Base-by-base conservation (phyloP, 73 alveolate genomes). In the Paramecium primaurelia region DNA sequence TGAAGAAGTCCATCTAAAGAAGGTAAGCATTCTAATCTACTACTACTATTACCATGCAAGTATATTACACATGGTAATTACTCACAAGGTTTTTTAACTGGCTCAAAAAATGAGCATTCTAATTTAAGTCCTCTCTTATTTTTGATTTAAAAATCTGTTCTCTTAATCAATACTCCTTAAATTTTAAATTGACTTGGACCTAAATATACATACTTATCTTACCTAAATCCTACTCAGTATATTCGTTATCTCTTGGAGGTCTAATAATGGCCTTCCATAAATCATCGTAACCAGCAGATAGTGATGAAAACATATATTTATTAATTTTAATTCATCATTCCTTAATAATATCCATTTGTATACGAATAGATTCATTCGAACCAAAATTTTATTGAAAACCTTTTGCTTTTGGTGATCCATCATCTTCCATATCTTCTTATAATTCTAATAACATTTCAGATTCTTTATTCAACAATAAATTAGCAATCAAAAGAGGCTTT, bases 231-330 rank as follows among this genome's bases (percentile, higher is more conserved):
- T 89, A 92, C 32, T 94, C 93, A 32, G 88, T 96, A 86, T 99
- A 99, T 34, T 92, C 92, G 14, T 93, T 87, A 59, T 97, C 99
- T 42, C 99, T 94, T 0, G 99, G 99, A 20, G 99, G 99, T 71
- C 99, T 88, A 14, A 99, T 98, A 64, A 99, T 97, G 32, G 99
- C 99, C 85, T 98, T 96, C 99, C 99, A 98, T 30, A 99, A 84
- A 42, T 96, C 97, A 28, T 97, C 97, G 87, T 99, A 99, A 12
- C 99, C 99, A 40, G 83, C 42, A 45, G 86, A 59, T 71, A 89
- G 51, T 71, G 80, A 51, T 30, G 77, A 51, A 51, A 89, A 89
- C 94, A 89, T 89, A 40, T 44, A 40, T 44, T 47, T 42, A 34
- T 73, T 73, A 73, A 30, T 30, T 73, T 37, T 36, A 36, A 37